Conservation (phyloP, 352 stramenopile genomes). For the Phytophthora colocasiae region DNA sequence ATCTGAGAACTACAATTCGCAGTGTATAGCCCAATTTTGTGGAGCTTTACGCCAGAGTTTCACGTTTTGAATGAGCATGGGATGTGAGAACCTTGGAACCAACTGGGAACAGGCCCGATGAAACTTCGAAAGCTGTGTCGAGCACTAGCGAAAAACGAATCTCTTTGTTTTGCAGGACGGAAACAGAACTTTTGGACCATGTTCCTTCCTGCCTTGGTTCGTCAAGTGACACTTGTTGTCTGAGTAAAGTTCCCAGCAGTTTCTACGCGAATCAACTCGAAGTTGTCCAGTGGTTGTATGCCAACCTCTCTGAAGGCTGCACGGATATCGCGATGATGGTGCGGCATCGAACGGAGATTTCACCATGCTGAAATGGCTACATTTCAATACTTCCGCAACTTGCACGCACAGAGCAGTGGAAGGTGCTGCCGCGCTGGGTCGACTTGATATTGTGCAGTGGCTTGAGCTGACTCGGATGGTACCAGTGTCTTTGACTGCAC, state of each 20-base stretch:
- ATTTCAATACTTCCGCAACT: neutral
- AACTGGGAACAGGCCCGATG: no score
- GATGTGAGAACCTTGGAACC: no score
- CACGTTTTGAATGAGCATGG: no score
- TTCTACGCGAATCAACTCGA: neutral
- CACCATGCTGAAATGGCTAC: conserved; percentile 1
- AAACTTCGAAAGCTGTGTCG: no score
- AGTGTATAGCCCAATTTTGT: no score
- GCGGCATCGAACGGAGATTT: conserved; percentile 1
- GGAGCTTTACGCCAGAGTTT: no score
- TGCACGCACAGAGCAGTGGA: conserved; percentile 4
- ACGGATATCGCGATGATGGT: neutral
- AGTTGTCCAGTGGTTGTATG: neutral
- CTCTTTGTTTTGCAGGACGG: no score
- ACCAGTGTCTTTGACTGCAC: neutral
- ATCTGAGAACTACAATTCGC: no score
- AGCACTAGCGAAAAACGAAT: no score
- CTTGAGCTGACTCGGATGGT: neutral
- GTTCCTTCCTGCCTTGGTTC: neutral
- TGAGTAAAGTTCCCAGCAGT: neutral
- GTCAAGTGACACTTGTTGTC: neutral
- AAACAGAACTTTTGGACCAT: no score
- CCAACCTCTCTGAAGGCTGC: neutral
- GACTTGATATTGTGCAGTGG: conserved; percentile 5
- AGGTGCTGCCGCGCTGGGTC: neutral